Base-by-base conservation (phyloP, 352 stramenopile genomes). In the Pythium biforme region DNA sequence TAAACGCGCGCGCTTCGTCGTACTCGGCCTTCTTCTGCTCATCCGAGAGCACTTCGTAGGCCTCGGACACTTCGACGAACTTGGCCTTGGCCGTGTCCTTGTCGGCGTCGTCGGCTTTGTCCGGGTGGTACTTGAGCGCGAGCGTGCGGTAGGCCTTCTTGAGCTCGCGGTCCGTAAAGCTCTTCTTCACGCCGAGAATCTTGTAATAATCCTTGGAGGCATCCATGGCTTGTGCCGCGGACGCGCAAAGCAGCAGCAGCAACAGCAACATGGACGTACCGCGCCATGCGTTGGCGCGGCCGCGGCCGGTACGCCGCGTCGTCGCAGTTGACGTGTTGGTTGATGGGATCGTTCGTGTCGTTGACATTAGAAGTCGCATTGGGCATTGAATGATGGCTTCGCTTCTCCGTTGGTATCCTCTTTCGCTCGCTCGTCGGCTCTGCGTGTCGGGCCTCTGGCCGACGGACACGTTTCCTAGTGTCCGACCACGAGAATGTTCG, bases 1-100 rank as follows among this genome's bases (percentile, higher is more conserved):
- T 68, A 54, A 82, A 81, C 1, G 62, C 66, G n/a, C 79, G 74
- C 10, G 76, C 79, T 33, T 96, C 74, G 64, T 98, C 93, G 70
- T 97, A 98, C 37, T 95, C 87, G 9, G 92, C 74, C 40, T 90
- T 79, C 72, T 96, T 94, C 17, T 95, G 70, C 45, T 86, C 70
- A 55, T 98, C 93, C 19, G 86, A 95, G 20, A 98, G 83, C 61
- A 98, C 89, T 60, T 97, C 89, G 66, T 98, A 98, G 3, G 93
- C 93, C 59, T 96, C 87, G 20, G 79, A 95, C 34, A 98, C 89
- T 52, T 97, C 81, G 23, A 97, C 90, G 64, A 98, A 98, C 68
- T 94, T 95, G 54, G 94, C 75, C 50, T 94, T 92, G n/a, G 91
- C 88, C 12, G 64, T 43, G 39, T 96, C 88, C 51, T 96, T 88